Evolutionary conservation across 768 basidiomycete genomes (phyloP).

Genomic region (Gloeostereum incarnatum): DNA sequence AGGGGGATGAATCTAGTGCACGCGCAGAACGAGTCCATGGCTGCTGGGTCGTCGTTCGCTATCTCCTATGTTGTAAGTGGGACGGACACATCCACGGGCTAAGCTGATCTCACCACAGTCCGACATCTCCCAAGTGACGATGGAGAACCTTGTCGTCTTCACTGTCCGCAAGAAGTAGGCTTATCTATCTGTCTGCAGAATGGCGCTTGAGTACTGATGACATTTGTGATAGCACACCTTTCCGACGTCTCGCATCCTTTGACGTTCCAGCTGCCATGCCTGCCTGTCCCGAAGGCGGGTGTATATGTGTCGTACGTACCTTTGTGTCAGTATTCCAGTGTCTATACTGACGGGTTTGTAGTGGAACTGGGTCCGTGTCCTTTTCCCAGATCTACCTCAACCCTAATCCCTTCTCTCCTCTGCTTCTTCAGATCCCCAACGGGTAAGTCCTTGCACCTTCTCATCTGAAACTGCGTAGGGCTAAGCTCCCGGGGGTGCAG

Average conservation of each 20-base stretch:
- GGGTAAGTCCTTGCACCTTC: slow-evolving; percentile 17
- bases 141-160: slow-evolving; percentile 43
- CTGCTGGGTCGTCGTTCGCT: slow-evolving; percentile 47
- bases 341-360: slow-evolving; percentile 11
- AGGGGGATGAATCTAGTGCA: slow-evolving; percentile 36
- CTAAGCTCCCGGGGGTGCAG: slow-evolving; percentile 15
- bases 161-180: not conserved
- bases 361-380: slow-evolving; percentile 44
- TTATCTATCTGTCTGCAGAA: not conserved
- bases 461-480: not conserved
- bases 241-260: slow-evolving; percentile 37
- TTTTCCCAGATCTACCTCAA: no score
- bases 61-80: slow-evolving; percentile 39
- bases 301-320: slow-evolving; percentile 18
- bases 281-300: slow-evolving; percentile 38
- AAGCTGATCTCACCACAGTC: no score
- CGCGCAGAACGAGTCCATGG: slow-evolving; percentile 38
- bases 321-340: not conserved
- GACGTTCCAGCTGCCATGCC: slow-evolving; percentile 40
- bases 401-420: not conserved
- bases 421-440: slow-evolving; percentile 22
- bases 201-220: no score
- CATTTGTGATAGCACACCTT: slow-evolving; percentile 33
- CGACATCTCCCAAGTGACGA: slow-evolving; percentile 33
- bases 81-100: no score